Evolutionary conservation across 2,329 filamentous ascomycete genomes (phyloP).

Genomic region (Pleoardoris graminearum): DNA sequence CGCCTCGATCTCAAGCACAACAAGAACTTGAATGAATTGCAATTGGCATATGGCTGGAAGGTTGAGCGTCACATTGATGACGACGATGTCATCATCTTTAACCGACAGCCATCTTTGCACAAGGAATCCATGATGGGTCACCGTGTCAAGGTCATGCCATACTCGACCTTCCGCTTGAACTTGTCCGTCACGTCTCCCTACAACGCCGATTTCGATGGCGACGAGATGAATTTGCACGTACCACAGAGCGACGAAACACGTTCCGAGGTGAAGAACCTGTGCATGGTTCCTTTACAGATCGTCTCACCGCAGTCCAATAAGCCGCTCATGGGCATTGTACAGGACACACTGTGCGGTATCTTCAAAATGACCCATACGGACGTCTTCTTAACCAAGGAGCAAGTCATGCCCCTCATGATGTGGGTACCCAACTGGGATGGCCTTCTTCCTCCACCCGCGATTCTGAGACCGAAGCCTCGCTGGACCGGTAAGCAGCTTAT

Average conservation of each 20-base stretch:
- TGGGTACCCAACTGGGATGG: constrained; percentile 99
- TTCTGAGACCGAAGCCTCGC: constrained; percentile 84
- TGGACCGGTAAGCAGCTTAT: constrained; percentile 99
- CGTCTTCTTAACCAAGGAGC: constrained; percentile 83
- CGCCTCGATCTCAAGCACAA: constrained; percentile 94
- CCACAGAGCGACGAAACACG: constrained; percentile 96
- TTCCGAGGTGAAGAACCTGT: constrained; percentile 90
- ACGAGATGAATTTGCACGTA: constrained; percentile 99
- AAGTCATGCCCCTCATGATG: constrained; percentile 95
- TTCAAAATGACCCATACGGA: constrained; percentile 93
- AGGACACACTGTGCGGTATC: constrained; percentile 92
- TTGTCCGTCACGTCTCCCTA: constrained; percentile 97
- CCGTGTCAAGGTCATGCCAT: constrained; percentile 95
- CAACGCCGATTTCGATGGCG: constrained; percentile 99
- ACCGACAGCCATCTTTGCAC: constrained; percentile 97
- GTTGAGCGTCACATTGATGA: constrained; percentile 96
- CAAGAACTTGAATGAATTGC: constrained; percentile 82
- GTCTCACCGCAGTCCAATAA: constrained; percentile 97
- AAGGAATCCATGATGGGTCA: constrained; percentile 99
- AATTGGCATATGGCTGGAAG: constrained; percentile 95
- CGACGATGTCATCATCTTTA: constrained; percentile 98
- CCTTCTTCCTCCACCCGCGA: constrained; percentile 88
- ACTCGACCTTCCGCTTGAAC: constrained; percentile 97
- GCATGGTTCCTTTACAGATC: constrained; percentile 97
- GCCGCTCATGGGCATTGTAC: constrained; percentile 98